These are phyloP conservation scores for Sporothrix globosa DNA, from an alignment of 2,329 filamentous ascomycete species.

Conservation along the genomic window DNA sequence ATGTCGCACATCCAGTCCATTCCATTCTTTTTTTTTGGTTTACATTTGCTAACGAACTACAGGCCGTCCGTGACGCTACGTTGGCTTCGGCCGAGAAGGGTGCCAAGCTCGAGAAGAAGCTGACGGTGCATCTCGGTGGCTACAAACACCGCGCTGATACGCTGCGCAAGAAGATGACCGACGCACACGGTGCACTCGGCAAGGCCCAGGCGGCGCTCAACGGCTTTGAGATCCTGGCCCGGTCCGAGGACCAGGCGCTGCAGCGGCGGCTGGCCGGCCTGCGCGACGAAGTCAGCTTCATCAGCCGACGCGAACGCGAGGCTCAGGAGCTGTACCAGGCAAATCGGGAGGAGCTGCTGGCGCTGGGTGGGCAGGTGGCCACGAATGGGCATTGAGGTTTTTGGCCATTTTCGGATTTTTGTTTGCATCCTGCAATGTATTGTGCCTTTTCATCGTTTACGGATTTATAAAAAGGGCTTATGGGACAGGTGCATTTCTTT, in stretches of 20 bases:
- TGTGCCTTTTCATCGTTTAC: constrained; percentile 13
- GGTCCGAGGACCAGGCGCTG: constrained; percentile 78
- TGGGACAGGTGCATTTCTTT: not conserved
- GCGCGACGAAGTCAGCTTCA: constrained; percentile 79
- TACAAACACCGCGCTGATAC: constrained; percentile 86
- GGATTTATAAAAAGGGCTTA: not conserved
- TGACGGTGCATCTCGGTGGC: constrained; percentile 82
- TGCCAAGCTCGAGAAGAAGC: constrained; percentile 90
- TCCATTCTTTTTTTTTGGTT: not conserved
- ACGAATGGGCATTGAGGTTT: constrained; percentile 19
- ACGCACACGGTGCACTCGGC: constrained; percentile 73
- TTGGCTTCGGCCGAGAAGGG: constrained; percentile 74
- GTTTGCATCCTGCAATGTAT: not conserved
- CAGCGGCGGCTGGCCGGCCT: constrained; percentile 71
- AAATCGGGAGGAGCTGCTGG: constrained; percentile 75
- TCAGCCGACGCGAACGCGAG: constrained; percentile 82
- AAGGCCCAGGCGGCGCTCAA: constrained; percentile 73
- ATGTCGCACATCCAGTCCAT: too few species aligned
- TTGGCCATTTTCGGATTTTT: not conserved
- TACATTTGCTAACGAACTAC: not conserved
- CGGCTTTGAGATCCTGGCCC: constrained; percentile 73
- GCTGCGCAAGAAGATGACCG: constrained; percentile 75
- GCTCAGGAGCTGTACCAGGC: constrained; percentile 83
- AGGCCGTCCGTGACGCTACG: constrained; percentile 74
- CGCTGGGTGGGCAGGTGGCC: constrained; percentile 46